These are phyloP conservation scores for Rubroboletus pulcherrimus DNA, from an alignment of 768 basidiomycete species.

Conservation along the genomic window DNA sequence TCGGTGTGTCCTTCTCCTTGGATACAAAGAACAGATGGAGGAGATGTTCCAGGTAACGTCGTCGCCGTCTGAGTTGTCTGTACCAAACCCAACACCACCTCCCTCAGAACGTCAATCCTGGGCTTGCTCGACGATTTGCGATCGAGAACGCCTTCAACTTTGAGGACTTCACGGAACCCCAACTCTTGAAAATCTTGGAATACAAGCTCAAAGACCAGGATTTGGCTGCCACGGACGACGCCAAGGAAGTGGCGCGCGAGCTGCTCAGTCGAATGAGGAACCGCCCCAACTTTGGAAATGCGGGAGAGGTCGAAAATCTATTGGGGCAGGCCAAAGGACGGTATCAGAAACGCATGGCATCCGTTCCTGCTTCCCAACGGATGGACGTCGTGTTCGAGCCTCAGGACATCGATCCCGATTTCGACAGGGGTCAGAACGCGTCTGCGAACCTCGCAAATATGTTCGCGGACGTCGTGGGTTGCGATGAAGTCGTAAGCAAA, in stretches of 20 bases:
- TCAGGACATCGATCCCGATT: slow-evolving; percentile 63
- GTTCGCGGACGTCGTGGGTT: slow-evolving; percentile 63
- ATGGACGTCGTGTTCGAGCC: slow-evolving; percentile 37
- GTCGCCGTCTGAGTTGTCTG: background rate
- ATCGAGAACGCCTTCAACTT: slow-evolving; percentile 69
- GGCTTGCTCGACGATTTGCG: slow-evolving; percentile 60
- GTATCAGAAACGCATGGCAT: slow-evolving; percentile 40
- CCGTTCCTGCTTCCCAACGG: slow-evolving; percentile 22
- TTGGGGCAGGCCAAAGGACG: slow-evolving; percentile 50
- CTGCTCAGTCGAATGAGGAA: slow-evolving; percentile 33
- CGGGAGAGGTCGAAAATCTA: slow-evolving; percentile 61
- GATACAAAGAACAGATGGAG: slow-evolving; percentile 62
- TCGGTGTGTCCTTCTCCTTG: slow-evolving; percentile 61
- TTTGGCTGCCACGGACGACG: slow-evolving; percentile 51
- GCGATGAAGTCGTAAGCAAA: slow-evolving; percentile 48
- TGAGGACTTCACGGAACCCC: slow-evolving; percentile 55
- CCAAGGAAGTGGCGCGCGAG: slow-evolving; percentile 57
- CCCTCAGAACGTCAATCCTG: slow-evolving; percentile 65
- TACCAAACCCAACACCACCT: background rate
- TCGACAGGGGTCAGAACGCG: slow-evolving; percentile 46
- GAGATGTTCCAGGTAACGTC: slow-evolving; percentile 69
- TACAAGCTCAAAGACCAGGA: slow-evolving; percentile 56
- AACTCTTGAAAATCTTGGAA: slow-evolving; percentile 52
- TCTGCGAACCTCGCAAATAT: slow-evolving; percentile 50
- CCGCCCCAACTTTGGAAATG: slow-evolving; percentile 66